phyloP scores from a whole-genome alignment of 2,329 filamentous ascomycete genomes.

The Capronia epimyces region DNA sequence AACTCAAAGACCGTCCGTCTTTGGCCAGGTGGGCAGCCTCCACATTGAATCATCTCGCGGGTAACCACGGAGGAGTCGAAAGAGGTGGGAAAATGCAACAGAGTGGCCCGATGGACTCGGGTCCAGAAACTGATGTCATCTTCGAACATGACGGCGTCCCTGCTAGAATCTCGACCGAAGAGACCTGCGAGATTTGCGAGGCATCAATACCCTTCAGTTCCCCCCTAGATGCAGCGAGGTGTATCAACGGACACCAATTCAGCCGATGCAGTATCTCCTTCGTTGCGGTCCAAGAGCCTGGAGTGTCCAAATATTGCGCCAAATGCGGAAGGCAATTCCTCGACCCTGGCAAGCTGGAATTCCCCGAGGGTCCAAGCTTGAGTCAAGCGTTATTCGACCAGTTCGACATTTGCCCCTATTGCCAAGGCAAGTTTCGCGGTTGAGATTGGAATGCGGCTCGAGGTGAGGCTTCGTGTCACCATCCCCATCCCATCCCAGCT shows the following conservation, averaged over 20 bases:
- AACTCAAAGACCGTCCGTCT: background rate
- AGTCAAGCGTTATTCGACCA: conserved; percentile 24
- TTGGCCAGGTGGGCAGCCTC: conserved; percentile 8
- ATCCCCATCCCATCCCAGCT: conserved; percentile 8
- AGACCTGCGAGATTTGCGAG: conserved; percentile 26
- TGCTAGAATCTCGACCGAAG: background rate
- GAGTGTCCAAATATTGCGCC: conserved; percentile 29
- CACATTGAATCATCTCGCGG: background rate
- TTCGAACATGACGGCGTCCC: background rate
- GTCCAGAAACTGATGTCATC: background rate
- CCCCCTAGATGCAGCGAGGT: conserved; percentile 12
- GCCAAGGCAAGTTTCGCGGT: conserved; percentile 28
- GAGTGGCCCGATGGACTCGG: background rate
- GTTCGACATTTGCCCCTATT: conserved; percentile 29
- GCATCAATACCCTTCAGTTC: conserved; percentile 16
- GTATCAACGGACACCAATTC: conserved; percentile 25
- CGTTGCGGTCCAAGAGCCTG: conserved; percentile 29
- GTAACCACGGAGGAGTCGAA: background rate
- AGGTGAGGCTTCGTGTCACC: conserved; percentile 21
- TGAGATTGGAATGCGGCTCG: conserved; percentile 26
- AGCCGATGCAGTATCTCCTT: conserved; percentile 29
- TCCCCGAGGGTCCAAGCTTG: conserved; percentile 24
- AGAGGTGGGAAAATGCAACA: background rate
- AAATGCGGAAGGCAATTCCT: conserved; percentile 29
- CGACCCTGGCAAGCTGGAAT: conserved; percentile 22